Evolutionary conservation across 1,139 yeast genomes (phyloP).

Genomic region (Nakaseomyces nivariensis): DNA sequence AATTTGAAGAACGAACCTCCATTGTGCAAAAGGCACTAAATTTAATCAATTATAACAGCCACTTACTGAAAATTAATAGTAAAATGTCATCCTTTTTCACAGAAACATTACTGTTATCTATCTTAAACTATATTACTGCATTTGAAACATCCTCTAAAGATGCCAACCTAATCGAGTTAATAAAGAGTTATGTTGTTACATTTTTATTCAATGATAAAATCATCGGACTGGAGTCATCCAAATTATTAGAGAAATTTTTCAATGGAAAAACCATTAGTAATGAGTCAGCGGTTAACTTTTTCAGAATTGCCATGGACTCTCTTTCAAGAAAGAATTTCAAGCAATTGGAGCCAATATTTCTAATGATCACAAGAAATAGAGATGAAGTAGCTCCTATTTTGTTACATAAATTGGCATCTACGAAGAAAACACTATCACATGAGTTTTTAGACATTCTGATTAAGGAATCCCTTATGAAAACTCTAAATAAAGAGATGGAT

Average conservation of each 20-base stretch:
- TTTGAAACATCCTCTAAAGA: conserved; percentile 1
- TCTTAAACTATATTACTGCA: conserved; percentile 14
- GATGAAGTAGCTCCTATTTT: conserved; percentile 34
- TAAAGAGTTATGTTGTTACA: neutral
- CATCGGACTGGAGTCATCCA: conserved; percentile 9
- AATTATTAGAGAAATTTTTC: conserved; percentile 16
- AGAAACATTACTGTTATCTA: conserved; percentile 14
- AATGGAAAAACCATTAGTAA: conserved; percentile 9
- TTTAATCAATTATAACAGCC: conserved; percentile 12
- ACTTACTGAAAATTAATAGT: neutral
- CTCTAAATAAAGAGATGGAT: conserved; percentile 10
- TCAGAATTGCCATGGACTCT: conserved; percentile 16
- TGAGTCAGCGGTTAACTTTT: conserved; percentile 14
- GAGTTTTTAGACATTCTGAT: conserved; percentile 34
- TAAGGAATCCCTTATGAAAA: conserved; percentile 20
- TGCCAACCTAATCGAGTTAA: neutral
- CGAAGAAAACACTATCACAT: conserved; percentile 41
- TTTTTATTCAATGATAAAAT: neutral
- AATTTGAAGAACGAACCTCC: neutral
- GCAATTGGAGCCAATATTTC: conserved; percentile 36
- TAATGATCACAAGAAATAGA: conserved; percentile 31
- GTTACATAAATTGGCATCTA: conserved; percentile 32
- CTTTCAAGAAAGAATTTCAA: conserved; percentile 23
- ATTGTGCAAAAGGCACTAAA: conserved; percentile 15
- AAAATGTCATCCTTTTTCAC: neutral